Conservation (phyloP, 2,329 filamentous ascomycete genomes). For the Ceratocystis cubensis region DNA sequence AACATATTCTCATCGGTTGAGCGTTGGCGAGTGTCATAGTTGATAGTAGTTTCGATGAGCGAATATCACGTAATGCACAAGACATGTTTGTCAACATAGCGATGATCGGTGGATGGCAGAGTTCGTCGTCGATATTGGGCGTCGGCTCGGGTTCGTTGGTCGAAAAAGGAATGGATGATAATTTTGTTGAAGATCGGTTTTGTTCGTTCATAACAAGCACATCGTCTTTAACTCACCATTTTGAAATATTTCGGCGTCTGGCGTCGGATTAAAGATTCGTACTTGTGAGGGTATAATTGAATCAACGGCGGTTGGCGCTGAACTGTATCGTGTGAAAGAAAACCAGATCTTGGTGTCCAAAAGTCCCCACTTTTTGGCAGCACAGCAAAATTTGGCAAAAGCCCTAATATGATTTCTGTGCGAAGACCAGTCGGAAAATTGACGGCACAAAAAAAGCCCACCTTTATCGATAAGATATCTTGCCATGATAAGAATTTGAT, state of each 20-base stretch:
- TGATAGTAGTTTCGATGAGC: not conserved
- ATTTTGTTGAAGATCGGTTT: constrained; percentile 5
- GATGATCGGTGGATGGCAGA: not conserved
- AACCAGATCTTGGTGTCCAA: constrained; percentile 20
- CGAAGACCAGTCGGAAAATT: constrained; percentile 16
- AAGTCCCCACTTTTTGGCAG: constrained; percentile 19
- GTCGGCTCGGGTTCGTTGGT: not conserved
- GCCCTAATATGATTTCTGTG: constrained; percentile 21
- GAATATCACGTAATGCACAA: not conserved
- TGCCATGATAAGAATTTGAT: not conserved
- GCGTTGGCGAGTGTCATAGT: not conserved
- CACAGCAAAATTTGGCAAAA: constrained; percentile 20
- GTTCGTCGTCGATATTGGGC: constrained; percentile 13
- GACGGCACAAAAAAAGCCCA: constrained; percentile 11
- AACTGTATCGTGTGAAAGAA: constrained; percentile 20
- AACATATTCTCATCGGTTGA: not conserved
- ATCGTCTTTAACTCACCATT: constrained; percentile 20
- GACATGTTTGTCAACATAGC: not conserved
- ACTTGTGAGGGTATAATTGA: constrained; percentile 20
- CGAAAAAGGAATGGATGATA: not conserved
- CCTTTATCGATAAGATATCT: constrained; percentile 22
- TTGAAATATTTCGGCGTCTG: constrained; percentile 22
- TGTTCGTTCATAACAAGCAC: constrained; percentile 9
- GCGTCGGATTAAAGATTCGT: constrained; percentile 20
- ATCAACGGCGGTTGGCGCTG: constrained; percentile 21